Evolutionary conservation across 169 alveolate genomes (phyloP).

Genomic region (Cryptosporidium andersoni): DNA sequence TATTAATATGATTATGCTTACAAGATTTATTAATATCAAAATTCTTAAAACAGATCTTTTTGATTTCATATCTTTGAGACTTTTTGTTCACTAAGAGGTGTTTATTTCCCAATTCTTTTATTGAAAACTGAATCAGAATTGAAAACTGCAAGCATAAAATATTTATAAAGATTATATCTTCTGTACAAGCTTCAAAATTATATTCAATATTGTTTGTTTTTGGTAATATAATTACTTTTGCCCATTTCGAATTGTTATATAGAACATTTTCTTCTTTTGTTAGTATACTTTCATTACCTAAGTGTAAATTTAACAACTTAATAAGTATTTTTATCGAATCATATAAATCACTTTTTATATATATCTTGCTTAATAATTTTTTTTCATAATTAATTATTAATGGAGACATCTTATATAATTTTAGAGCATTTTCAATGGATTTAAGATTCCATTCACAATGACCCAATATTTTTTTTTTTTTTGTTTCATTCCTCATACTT

Average conservation of each 20-base stretch:
- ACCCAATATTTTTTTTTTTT: no score
- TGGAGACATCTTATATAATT: no score
- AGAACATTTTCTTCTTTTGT: not conserved
- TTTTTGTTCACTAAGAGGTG: no score
- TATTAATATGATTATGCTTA: no score
- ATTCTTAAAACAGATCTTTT: not conserved
- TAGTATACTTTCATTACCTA: not conserved
- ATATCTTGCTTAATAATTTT: no score
- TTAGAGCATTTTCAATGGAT: no score
- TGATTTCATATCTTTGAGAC: no score
- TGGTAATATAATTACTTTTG: not conserved
- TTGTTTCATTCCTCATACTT: no score
- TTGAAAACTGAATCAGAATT: constrained; percentile 25
- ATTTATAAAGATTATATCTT: not conserved
- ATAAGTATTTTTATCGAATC: not conserved
- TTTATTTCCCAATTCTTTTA: no score
- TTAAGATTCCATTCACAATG: no score
- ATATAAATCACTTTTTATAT: no score
- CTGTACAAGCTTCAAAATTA: not conserved
- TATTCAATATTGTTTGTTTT: not conserved
- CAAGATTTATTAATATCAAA: not conserved
- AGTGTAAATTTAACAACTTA: not conserved
- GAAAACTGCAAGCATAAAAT: not conserved
- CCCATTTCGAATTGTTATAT: not conserved
- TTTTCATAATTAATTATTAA: no score